Evolutionary conservation across 1,284 basidiomycete species (phyloP), one percentile per base, ranked within the genome.

Genomic region (Ustanciosporium gigantosporum): DNA sequence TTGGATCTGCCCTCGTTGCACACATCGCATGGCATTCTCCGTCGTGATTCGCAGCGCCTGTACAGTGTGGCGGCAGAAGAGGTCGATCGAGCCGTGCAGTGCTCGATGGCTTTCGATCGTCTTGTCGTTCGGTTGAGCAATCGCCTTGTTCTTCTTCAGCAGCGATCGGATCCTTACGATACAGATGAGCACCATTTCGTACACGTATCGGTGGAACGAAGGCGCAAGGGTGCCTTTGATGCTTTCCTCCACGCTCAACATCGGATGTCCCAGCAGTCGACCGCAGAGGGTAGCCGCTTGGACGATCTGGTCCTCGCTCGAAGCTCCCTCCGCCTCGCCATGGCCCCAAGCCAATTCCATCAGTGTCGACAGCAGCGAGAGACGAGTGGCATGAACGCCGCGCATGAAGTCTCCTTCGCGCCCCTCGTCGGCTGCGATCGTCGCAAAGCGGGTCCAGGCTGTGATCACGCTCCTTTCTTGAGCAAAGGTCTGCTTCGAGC

Each of bases 381-480:
- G 79, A 25, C 90, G 83, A 20, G 87, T 85, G 1, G 85, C 83
- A 68, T 95, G 90, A 22, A 92, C 86, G 1, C 84, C 84, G 0
- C 87, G 83, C 86, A 92, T 90, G 82, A 92, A 87, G 57, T 91
- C 87, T 1, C 91, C 91, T 5, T 81, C 83, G 19, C 89, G 83
- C 36, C 80, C 82, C 78, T 93, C 91, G 15, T 79, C 78, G 0
- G 89, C 84, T 21, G 92, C 83, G 2, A 64, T 39, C 19, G 46
- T 67, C 2, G 64, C 66, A 13, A 62, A 48, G 5, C 39, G 36
- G 4, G 51, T 62, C 69, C 69, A 71, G 7, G 49, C 36, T 2
- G 48, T 42, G n/a, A 65, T 46, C 37, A 45, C 37, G 25, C 48
- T 46, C 25, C 56, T 50, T 11, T 44, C 61, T 2, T 70, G 22